Conservation (phyloP, 2,329 filamentous ascomycete species). For the Kalaharituber pfeilii region DNA sequence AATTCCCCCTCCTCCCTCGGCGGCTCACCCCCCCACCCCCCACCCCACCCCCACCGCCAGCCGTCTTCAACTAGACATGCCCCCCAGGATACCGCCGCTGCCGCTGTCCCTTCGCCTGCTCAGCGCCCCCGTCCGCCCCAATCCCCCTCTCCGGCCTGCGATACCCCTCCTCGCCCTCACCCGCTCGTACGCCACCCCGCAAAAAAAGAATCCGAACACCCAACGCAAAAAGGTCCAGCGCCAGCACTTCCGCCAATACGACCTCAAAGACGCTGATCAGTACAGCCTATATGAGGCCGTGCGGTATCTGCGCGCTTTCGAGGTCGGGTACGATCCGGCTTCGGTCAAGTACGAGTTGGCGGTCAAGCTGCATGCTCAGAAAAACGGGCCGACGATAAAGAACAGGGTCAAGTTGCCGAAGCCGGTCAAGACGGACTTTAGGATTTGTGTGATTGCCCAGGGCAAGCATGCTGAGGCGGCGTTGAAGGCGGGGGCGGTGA, state of each 20-base stretch:
- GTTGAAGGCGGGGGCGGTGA: conserved; percentile 55
- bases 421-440: conserved; percentile 71
- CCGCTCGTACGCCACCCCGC: conserved; percentile 12
- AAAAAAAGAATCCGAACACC: conserved; percentile 24
- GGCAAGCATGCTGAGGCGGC: conserved; percentile 59
- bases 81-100: not conserved
- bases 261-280: conserved; percentile 37
- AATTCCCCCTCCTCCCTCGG: not conserved
- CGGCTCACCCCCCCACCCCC: not conserved
- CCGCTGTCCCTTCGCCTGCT: not conserved
- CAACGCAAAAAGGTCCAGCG: conserved; percentile 25
- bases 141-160: not conserved
- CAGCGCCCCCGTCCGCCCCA: conserved; percentile 1
- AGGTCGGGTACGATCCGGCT: conserved; percentile 64
- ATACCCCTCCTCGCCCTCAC: not conserved
- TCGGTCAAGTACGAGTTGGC: conserved; percentile 75
- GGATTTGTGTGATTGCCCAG: conserved; percentile 75
- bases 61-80: no score
- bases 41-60: not conserved
- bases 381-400: conserved; percentile 72
- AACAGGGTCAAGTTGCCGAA: conserved; percentile 78
- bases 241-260: conserved; percentile 25
- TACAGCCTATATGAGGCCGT: conserved; percentile 85
- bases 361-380: conserved; percentile 63
- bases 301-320: conserved; percentile 82